phyloP scores from a whole-genome alignment of 1,284 basidiomycete species.

The Agroathelia rolfsii region DNA sequence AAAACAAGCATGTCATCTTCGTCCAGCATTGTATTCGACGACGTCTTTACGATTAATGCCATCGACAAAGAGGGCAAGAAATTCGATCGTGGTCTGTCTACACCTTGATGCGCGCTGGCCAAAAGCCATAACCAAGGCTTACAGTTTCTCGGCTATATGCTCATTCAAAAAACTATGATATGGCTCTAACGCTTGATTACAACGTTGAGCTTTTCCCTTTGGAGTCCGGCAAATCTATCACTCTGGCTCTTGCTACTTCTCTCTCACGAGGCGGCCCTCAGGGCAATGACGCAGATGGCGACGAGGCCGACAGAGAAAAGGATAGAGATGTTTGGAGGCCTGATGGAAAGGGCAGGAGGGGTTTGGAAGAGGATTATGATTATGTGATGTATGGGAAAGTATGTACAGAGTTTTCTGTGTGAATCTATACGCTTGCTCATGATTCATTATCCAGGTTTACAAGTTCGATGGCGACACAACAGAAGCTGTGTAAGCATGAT shows the following conservation, averaged over 20 bases:
- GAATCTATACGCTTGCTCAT: conserved; percentile 9
- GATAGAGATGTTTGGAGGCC: conserved; percentile 80
- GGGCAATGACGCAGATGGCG: conserved; percentile 31
- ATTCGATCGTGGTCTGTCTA: conserved; percentile 80
- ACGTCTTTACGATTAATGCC: conserved; percentile 76
- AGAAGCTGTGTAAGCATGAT: conserved; percentile 65
- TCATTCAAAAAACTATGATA: conserved; percentile 78
- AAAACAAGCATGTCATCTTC: no score
- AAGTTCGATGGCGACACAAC: conserved; percentile 86
- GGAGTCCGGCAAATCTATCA: conserved; percentile 61
- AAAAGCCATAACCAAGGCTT: conserved; percentile 10
- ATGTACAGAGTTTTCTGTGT: conserved; percentile 20
- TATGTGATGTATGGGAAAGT: conserved; percentile 99
- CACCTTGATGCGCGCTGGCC: conserved; percentile 2
- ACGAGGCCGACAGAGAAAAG: conserved; percentile 56
- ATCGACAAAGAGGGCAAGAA: conserved; percentile 95
- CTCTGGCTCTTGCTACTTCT: conserved; percentile 80
- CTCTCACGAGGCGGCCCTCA: conserved; percentile 52
- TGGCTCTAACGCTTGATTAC: conserved; percentile 86
- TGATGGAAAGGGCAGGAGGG: conserved; percentile 77
- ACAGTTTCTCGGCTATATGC: conserved; percentile 82
- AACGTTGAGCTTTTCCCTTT: conserved; percentile 84
- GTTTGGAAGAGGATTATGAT: conserved; percentile 93
- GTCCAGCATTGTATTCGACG: conserved; percentile 79
- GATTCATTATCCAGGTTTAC: conserved; percentile 61